Base-by-base conservation (phyloP, 106 monocot species). In the Allium cepa region DNA sequence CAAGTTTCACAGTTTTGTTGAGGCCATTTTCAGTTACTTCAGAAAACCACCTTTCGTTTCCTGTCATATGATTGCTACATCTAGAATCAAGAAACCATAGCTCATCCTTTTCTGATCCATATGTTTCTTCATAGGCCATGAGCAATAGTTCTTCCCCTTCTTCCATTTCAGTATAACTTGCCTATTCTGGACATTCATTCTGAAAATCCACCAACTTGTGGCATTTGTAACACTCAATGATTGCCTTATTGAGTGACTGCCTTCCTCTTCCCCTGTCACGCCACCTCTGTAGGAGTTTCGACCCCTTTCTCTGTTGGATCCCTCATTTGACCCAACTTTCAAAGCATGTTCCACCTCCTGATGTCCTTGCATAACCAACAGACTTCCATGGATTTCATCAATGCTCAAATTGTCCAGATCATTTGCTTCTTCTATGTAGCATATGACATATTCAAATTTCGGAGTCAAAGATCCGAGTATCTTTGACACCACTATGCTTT, bases 201-300 rank as follows among this genome's bases (percentile, higher is more conserved):
- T 62, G 27, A 62, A 62, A 62, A 7, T 3, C 45, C 62, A n/a
- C 62, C 62, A 62, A 62, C 18, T 62, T 62, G 17, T 62, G 62
- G 62, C 62, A 62, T 26, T 62, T 62, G 62, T 10, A 62, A 28
- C 22, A 62, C 22, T 62, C 62, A 28, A 62, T 28, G 27, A 26
- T 62, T 22, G 62, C 17, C 45, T 28, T 62, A 36, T 62, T 28
- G 0, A 62, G 13, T 8, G 26, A 8, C 2, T 62, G 62, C 45
- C 62, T 62, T 10, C 22, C 62, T 62, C 62, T 62, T 4, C 62
- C 62, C 45, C 62, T 4, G 17, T 7, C 62, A 26, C 62, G 17
- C 62, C 62, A 28, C 62, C 62, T 62, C 17, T 62, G 9, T 28
- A 62, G 10, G 9, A 9, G 8, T 17, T 17, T 26, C 62, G 62